Evolutionary conservation across 2,329 filamentous ascomycete genomes (phyloP).

Genomic region (Trichoderma sp.): DNA sequence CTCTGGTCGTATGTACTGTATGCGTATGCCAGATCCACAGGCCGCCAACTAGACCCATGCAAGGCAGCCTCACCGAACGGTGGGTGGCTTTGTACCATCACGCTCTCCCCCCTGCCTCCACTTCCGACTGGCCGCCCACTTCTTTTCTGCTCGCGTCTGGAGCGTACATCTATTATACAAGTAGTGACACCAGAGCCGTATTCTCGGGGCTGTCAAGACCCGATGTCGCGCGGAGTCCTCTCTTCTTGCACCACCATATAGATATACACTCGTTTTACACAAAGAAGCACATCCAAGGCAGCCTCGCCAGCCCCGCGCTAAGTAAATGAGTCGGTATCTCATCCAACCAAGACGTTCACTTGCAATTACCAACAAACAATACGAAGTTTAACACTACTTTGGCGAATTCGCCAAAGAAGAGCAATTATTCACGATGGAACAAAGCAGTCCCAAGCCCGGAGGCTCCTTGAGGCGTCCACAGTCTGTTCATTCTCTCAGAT

Average conservation of each 20-base stretch:
- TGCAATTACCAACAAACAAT: not conserved
- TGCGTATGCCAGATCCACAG: slow-evolving; percentile 23
- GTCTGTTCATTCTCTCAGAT: slow-evolving; percentile 27
- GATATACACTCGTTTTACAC: slow-evolving; percentile 16
- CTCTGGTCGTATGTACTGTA: slow-evolving; percentile 5
- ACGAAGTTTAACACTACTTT: not conserved
- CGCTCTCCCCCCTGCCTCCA: slow-evolving; percentile 10
- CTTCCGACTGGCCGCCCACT: slow-evolving; percentile 18
- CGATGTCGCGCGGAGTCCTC: slow-evolving; percentile 1
- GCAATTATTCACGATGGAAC: slow-evolving; percentile 26
- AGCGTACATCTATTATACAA: slow-evolving; percentile 12
- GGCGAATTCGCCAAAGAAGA: not conserved
- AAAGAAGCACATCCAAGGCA: not conserved
- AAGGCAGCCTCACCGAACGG: slow-evolving; percentile 20
- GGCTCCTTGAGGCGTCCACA: slow-evolving; percentile 17
- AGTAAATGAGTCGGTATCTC: slow-evolving; percentile 26
- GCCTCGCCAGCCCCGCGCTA: not conserved
- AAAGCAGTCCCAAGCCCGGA: slow-evolving; percentile 2
- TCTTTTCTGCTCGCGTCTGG: not conserved
- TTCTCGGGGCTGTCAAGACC: slow-evolving; percentile 21
- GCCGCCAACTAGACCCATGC: slow-evolving; percentile 7
- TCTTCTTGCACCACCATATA: slow-evolving; percentile 8
- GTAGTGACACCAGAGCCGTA: slow-evolving; percentile 16
- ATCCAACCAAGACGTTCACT: not conserved
- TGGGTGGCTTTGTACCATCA: slow-evolving; percentile 16